These are phyloP conservation scores for Saccharomycopsis guyanensis DNA, from an alignment of 805 yeast genomes.

Conservation along the genomic window DNA sequence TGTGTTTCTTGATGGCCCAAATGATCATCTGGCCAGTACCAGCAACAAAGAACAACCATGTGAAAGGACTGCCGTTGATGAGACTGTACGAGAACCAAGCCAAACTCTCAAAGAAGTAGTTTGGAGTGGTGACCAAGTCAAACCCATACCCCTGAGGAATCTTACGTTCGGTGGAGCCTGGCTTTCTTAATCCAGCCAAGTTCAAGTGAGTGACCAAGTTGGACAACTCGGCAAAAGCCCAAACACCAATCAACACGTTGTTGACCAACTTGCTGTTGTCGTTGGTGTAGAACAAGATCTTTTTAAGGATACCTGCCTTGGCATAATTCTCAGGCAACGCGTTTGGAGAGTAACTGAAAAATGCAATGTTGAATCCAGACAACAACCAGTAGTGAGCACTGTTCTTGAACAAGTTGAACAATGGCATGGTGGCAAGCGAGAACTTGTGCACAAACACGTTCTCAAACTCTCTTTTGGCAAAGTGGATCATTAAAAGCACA, in stretches of 20 bases:
- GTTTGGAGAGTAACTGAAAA: slow-evolving; percentile 36
- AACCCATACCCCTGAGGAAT: slow-evolving; percentile 86
- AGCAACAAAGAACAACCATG: slow-evolving; percentile 61
- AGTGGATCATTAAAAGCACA: slow-evolving; percentile 61
- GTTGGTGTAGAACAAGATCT: slow-evolving; percentile 21
- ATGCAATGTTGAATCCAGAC: slow-evolving; percentile 55
- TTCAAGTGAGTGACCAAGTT: slow-evolving; percentile 67
- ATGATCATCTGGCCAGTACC: slow-evolving; percentile 77
- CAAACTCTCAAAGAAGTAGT: slow-evolving; percentile 80
- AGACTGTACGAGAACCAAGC: slow-evolving; percentile 68
- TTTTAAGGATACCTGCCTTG: background rate
- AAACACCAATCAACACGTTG: slow-evolving; percentile 34
- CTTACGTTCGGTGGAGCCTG: slow-evolving; percentile 48
- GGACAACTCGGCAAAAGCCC: slow-evolving; percentile 58
- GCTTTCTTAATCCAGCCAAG: slow-evolving; percentile 46
- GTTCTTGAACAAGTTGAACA: slow-evolving; percentile 79
- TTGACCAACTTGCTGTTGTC: slow-evolving; percentile 10
- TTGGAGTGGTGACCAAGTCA: slow-evolving; percentile 78
- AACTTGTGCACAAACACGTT: slow-evolving; percentile 79
- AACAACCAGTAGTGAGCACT: slow-evolving; percentile 89
- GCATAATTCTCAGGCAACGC: slow-evolving; percentile 13
- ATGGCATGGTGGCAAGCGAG: slow-evolving; percentile 88
- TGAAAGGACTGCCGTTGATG: slow-evolving; percentile 69
- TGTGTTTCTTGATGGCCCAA: slow-evolving; percentile 89
- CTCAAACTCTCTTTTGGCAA: slow-evolving; percentile 81